Evolutionary conservation across 768 basidiomycete genomes (phyloP).

Genomic region (Boletus vinaceobasis): DNA sequence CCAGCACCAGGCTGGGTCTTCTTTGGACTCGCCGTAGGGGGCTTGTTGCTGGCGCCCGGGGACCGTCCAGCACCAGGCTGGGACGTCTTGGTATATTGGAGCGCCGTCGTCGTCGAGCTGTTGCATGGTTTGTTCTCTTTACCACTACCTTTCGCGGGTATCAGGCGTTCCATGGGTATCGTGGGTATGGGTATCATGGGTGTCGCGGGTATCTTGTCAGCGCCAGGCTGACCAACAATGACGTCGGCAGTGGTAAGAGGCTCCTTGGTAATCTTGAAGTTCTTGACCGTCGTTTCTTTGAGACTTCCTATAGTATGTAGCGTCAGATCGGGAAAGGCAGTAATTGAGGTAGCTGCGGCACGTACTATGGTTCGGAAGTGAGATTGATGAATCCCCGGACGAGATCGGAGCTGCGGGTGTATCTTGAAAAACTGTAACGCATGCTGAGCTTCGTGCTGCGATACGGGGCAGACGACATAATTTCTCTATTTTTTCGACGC

Average conservation of each 20-base stretch:
- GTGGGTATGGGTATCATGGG: constrained; percentile 3
- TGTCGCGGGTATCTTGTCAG: constrained; percentile 5
- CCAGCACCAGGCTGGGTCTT: neutral
- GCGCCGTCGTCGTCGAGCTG: constrained; percentile 1
- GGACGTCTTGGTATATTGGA: neutral
- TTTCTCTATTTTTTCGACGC: neutral
- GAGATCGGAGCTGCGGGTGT: neutral
- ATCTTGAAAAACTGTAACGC: neutral
- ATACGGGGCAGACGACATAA: neutral
- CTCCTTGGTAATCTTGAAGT: neutral
- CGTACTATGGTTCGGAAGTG: constrained; percentile 2
- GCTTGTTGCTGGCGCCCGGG: neutral
- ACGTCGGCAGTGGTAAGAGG: neutral
- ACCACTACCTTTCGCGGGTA: neutral
- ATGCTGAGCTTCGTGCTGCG: neutral
- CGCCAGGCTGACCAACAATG: constrained; percentile 4
- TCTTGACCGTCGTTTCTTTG: constrained; percentile 1
- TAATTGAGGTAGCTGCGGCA: neutral
- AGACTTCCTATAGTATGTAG: neutral
- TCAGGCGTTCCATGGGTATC: constrained; percentile 3
- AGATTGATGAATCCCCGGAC: neutral
- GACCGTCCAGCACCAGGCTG: constrained; percentile 5
- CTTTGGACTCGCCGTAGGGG: neutral
- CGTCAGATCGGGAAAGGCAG: neutral
- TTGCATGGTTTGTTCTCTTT: constrained; percentile 17